Evolutionary conservation across 805 yeast species (phyloP).

Genomic region (Kuraishia floccosa): DNA sequence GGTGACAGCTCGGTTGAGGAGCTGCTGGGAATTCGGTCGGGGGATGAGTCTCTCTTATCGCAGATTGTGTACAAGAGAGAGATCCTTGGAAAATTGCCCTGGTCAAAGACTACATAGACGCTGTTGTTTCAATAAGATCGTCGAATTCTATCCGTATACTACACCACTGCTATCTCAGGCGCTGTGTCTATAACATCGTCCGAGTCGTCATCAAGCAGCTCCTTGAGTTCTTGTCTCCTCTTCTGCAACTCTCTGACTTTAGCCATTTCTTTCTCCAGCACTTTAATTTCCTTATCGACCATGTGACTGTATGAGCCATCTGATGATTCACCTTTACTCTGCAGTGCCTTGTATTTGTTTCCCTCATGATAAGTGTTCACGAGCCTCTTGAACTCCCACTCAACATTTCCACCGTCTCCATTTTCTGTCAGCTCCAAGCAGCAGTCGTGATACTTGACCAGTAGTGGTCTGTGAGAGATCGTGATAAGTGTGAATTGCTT

Average conservation of each 20-base stretch:
- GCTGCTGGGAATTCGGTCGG: slow-evolving; percentile 12
- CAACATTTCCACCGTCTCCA: slow-evolving; percentile 37
- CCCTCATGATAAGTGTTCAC: slow-evolving; percentile 34
- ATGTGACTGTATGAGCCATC: slow-evolving; percentile 30
- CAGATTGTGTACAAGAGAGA: slow-evolving; percentile 8
- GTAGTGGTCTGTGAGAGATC: slow-evolving; percentile 70
- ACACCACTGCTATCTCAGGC: no score
- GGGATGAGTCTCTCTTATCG: no score
- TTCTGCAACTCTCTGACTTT: slow-evolving; percentile 47
- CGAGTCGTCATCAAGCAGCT: slow-evolving; percentile 31
- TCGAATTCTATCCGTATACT: no score
- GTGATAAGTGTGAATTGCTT: slow-evolving; percentile 72
- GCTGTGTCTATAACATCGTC: slow-evolving; percentile 4
- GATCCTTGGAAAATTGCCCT: slow-evolving; percentile 9
- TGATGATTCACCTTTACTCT: neutral
- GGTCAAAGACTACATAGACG: no score
- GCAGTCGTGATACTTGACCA: slow-evolving; percentile 77
- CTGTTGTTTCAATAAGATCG: no score
- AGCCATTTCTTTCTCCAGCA: slow-evolving; percentile 46
- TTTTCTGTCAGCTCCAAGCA: slow-evolving; percentile 56
- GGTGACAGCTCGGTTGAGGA: slow-evolving; percentile 7
- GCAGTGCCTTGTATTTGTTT: slow-evolving; percentile 6
- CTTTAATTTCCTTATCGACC: slow-evolving; percentile 66
- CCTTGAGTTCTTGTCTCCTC: slow-evolving; percentile 48
- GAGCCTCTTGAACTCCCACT: slow-evolving; percentile 32